These are phyloP conservation scores for Epicoccum nigrum DNA, from an alignment of 2,329 filamentous ascomycete species.

Conservation along the genomic window DNA sequence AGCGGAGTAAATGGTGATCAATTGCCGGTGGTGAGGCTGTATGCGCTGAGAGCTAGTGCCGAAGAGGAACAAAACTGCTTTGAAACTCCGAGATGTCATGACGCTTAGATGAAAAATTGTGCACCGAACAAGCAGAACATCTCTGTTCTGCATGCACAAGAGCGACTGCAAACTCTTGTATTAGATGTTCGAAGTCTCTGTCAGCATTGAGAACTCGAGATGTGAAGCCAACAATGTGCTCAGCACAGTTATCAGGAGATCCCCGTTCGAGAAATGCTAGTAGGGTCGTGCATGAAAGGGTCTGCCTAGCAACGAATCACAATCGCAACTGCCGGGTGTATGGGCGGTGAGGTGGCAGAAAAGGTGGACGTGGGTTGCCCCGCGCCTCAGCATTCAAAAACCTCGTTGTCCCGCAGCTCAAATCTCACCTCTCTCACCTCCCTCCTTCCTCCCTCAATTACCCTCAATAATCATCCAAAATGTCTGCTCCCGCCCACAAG, in stretches of 20 bases:
- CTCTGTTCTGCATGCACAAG: not conserved
- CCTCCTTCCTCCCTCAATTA: constrained; percentile 16
- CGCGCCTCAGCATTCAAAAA: constrained; percentile 18
- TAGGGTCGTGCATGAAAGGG: constrained; percentile 12
- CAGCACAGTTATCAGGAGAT: constrained; percentile 9
- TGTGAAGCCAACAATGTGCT: constrained; percentile 10
- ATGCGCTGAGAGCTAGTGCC: not conserved
- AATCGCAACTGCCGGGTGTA: constrained; percentile 15
- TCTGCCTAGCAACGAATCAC: constrained; percentile 12
- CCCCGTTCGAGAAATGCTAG: constrained; percentile 3
- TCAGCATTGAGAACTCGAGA: not conserved
- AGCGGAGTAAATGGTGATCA: not conserved
- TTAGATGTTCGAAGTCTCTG: not conserved
- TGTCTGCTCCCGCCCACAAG: constrained; percentile 82
- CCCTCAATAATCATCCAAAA: constrained; percentile 46
- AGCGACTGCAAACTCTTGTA: no score
- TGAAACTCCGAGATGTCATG: constrained; percentile 15
- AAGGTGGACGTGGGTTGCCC: constrained; percentile 7
- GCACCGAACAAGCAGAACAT: not conserved
- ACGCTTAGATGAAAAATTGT: constrained; percentile 7
- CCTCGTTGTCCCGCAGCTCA: constrained; percentile 21
- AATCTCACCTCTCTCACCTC: constrained; percentile 21
- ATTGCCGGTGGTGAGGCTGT: not conserved
- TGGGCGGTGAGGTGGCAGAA: constrained; percentile 10
- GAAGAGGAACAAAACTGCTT: constrained; percentile 9